Conservation (phyloP, 2,329 filamentous ascomycete genomes). For the Zymoseptoria tritici region DNA sequence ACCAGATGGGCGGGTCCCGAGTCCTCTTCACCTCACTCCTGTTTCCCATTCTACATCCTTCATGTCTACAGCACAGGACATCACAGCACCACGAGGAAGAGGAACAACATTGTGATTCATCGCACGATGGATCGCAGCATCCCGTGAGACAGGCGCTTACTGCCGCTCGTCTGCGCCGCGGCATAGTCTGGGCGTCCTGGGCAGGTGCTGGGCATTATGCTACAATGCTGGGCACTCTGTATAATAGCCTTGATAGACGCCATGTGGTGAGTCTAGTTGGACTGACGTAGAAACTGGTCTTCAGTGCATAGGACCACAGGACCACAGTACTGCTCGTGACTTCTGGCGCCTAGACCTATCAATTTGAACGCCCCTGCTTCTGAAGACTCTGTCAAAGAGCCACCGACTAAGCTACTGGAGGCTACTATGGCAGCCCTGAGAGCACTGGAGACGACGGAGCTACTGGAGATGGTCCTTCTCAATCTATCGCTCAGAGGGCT, state of each 20-base stretch:
- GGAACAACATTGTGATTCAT: neutral
- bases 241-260: neutral
- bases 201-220: neutral
- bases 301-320: neutral
- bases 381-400: neutral
- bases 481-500: conserved; percentile 10
- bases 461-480: conserved; percentile 10
- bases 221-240: neutral
- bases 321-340: neutral
- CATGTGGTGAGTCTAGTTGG: neutral
- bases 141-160: neutral
- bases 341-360: no score
- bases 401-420: neutral
- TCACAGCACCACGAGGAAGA: neutral
- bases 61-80: neutral
- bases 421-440: conserved; percentile 1
- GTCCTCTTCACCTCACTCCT: neutral
- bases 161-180: neutral
- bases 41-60: neutral
- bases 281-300: neutral
- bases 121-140: neutral
- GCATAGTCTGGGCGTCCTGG: neutral
- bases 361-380: neutral
- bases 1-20: neutral
- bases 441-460: conserved; percentile 3